A percentile compares a stretch with the other conserved stretches of the same genome.
Evolutionary conservation across 2,329 filamentous ascomycete species (phyloP).

Genomic region (Colletotrichum liriopes): DNA sequence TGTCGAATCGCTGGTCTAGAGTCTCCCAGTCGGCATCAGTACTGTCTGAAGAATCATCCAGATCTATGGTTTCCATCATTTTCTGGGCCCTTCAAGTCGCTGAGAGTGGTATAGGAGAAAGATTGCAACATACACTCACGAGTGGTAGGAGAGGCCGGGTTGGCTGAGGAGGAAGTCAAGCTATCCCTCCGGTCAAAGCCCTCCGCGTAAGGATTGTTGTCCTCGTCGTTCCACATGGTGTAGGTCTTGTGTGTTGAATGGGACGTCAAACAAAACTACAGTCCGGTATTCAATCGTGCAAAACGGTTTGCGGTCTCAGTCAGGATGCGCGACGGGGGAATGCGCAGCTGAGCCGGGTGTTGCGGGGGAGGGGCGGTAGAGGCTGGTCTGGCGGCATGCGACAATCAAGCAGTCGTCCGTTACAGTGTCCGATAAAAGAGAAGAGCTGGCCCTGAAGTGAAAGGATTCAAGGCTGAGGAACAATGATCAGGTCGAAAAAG

Average conservation of each 20-base stretch:
- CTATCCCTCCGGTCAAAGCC: slow-evolving; percentile 92
- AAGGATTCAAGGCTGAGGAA: not conserved
- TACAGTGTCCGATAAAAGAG: not conserved
- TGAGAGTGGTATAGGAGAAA: slow-evolving; percentile 4
- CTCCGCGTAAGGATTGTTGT: slow-evolving; percentile 95
- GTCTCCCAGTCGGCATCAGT: slow-evolving; percentile 62
- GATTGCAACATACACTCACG: slow-evolving; percentile 59
- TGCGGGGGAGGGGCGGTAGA: slow-evolving; percentile 39
- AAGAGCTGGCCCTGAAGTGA: not conserved
- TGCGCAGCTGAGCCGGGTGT: slow-evolving; percentile 41
- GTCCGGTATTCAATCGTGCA: slow-evolving; percentile 24
- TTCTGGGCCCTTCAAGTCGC: slow-evolving; percentile 41
- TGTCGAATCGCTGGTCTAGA: slow-evolving; percentile 72
- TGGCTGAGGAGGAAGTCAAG: slow-evolving; percentile 77
- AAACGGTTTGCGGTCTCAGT: slow-evolving; percentile 37
- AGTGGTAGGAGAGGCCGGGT: slow-evolving; percentile 74
- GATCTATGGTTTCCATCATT: slow-evolving; percentile 57
- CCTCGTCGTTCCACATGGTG: slow-evolving; percentile 98
- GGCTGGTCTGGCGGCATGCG: slow-evolving; percentile 19
- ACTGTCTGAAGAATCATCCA: slow-evolving; percentile 55
- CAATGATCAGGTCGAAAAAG: slow-evolving; percentile 21
- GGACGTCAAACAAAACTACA: slow-evolving; percentile 31
- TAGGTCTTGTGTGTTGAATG: slow-evolving; percentile 1
- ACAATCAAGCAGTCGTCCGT: slow-evolving; percentile 9
- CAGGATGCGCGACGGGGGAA: slow-evolving; percentile 32